phyloP scores from a whole-genome alignment of 257 asterid species.

The Nicotiana noctiflora region DNA sequence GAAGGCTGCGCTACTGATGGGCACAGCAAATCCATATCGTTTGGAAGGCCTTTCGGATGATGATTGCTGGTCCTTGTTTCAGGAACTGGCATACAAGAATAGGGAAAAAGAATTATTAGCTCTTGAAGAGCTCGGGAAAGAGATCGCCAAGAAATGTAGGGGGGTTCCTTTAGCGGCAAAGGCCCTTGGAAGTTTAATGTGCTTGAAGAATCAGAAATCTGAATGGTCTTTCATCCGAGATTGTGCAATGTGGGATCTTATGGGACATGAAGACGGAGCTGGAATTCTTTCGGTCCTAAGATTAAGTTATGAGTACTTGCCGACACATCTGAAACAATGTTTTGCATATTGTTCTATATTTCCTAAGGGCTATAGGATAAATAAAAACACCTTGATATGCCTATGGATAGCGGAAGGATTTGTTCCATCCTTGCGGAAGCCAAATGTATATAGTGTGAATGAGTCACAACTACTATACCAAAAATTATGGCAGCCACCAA shows the following conservation, averaged over 20 bases:
- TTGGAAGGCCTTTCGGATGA: conserved; percentile 37
- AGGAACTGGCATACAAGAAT: conserved; percentile 24
- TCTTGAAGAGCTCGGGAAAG: conserved; percentile 28
- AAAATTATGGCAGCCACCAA: no score
- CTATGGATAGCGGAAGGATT: conserved; percentile 69
- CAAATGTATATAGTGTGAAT: no score
- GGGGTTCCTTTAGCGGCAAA: conserved; percentile 72
- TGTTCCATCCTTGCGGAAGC: conserved; percentile 26
- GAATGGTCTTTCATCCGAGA: conserved; percentile 44
- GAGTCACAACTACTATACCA: no score
- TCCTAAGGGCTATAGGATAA: conserved; percentile 59
- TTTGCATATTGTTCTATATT: conserved; percentile 61
- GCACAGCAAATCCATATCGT: conserved; percentile 29
- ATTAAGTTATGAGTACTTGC: conserved; percentile 55
- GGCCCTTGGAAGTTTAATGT: conserved; percentile 53
- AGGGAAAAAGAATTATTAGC: conserved; percentile 13
- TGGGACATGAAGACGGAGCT: conserved; percentile 24
- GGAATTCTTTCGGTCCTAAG: conserved; percentile 45
- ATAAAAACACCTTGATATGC: conserved; percentile 39
- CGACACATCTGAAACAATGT: conserved; percentile 50
- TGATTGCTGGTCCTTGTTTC: conserved; percentile 39
- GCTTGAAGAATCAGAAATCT: conserved; percentile 34
- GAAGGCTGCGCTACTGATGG: conserved; percentile 8
- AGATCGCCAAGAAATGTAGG: conserved; percentile 48
- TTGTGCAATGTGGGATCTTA: conserved; percentile 56